Evolutionary conservation across 805 yeast genomes (phyloP).

Genomic region (Candida silvicultrix): DNA sequence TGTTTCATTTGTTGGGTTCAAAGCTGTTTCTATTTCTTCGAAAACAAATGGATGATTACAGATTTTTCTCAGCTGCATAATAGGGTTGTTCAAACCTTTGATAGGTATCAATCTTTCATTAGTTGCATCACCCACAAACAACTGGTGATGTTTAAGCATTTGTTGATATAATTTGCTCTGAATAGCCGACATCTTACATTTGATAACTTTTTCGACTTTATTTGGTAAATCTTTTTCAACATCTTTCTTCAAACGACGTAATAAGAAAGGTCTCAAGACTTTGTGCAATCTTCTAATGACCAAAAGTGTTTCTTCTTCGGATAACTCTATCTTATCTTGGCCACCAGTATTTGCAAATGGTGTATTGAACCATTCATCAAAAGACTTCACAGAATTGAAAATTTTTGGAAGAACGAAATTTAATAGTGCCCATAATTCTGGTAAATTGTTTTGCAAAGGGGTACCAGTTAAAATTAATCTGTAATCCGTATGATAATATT

Average conservation of each 20-base stretch:
- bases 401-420: constrained; percentile 80
- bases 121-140: constrained; percentile 61
- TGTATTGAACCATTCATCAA: constrained; percentile 87
- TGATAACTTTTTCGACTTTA: constrained; percentile 75
- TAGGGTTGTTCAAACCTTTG: constrained; percentile 73
- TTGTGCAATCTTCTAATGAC: constrained; percentile 81
- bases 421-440: constrained; percentile 80
- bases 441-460: constrained; percentile 78
- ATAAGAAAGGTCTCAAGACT: constrained; percentile 76
- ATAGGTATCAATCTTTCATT: constrained; percentile 50
- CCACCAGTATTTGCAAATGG: constrained; percentile 83
- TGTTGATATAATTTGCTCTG: constrained; percentile 69
- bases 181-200: constrained; percentile 69
- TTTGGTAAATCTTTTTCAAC: constrained; percentile 84
- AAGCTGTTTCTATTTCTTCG: constrained; percentile 69
- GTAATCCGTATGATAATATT: constrained; percentile 67
- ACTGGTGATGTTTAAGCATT: constrained; percentile 64
- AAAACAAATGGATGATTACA: constrained; percentile 87
- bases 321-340: constrained; percentile 72
- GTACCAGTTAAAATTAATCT: constrained; percentile 84
- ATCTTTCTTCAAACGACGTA: constrained; percentile 80
- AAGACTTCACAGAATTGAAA: constrained; percentile 79
- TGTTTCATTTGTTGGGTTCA: constrained; percentile 57
- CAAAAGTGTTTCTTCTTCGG: constrained; percentile 81
- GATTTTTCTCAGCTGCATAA: constrained; percentile 80